Evolutionary conservation across 2,329 filamentous ascomycete genomes (phyloP).

Genomic region (Mycogone perniciosa): DNA sequence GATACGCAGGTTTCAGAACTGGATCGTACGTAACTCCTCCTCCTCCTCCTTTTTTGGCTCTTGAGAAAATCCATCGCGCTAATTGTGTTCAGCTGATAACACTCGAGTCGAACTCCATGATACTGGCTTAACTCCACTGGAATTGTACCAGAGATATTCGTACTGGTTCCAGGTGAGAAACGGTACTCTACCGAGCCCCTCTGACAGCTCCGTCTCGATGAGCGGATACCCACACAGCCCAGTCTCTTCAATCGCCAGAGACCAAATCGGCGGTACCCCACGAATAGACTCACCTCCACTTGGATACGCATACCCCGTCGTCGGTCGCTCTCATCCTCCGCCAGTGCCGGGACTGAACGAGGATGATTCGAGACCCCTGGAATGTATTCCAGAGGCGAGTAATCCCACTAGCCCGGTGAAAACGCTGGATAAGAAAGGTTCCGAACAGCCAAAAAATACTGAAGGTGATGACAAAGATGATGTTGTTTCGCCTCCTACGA

Average conservation of each 20-base stretch:
- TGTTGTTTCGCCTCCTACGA: slow-evolving; percentile 25
- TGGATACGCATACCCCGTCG: background rate
- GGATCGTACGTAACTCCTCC: slow-evolving; percentile 31
- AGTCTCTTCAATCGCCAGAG: background rate
- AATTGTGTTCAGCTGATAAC: slow-evolving; percentile 24
- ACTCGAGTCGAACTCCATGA: slow-evolving; percentile 41
- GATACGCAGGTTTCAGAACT: slow-evolving; percentile 42
- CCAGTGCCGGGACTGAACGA: slow-evolving; percentile 3
- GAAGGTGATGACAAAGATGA: slow-evolving; percentile 1
- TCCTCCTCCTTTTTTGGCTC: background rate
- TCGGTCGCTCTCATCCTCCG: slow-evolving; percentile 1
- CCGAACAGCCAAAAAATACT: background rate
- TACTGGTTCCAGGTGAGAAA: slow-evolving; percentile 17
- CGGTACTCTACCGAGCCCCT: slow-evolving; percentile 14
- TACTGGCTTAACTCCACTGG: slow-evolving; percentile 33
- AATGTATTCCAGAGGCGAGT: background rate
- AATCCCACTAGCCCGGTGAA: no score
- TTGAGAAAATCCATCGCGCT: background rate
- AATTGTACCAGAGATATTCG: slow-evolving; percentile 33
- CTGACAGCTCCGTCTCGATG: slow-evolving; percentile 2
- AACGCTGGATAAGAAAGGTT: no score
- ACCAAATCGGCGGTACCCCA: slow-evolving; percentile 2
- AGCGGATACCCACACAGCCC: slow-evolving; percentile 2
- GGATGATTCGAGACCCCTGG: slow-evolving; percentile 1
- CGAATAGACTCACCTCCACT: slow-evolving; percentile 1